Conservation (phyloP, 108 stramenopile genomes). For the Nitzschia sp. region DNA sequence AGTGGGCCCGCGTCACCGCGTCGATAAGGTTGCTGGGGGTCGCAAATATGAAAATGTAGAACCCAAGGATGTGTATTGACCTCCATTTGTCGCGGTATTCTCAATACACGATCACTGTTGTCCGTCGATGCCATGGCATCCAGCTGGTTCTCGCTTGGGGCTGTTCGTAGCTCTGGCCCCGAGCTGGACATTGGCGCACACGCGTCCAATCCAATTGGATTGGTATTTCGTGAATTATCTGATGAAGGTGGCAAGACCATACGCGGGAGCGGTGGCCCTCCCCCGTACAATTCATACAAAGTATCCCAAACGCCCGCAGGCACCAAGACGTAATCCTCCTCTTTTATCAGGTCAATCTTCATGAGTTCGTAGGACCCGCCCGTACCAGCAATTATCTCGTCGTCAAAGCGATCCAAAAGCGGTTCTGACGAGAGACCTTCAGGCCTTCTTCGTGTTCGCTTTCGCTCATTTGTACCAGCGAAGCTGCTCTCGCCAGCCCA, state of each 20-base stretch:
- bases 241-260: constrained; percentile 54
- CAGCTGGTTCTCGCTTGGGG: constrained; percentile 21
- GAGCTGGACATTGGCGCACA: not conserved
- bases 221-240: constrained; percentile 6
- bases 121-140: constrained; percentile 29
- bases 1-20: constrained; percentile 76
- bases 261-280: constrained; percentile 86
- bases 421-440: constrained; percentile 63
- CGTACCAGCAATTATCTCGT: constrained; percentile 58
- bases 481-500: constrained; percentile 37
- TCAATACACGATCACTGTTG: constrained; percentile 31
- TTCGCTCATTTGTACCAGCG: not conserved
- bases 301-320: constrained; percentile 87
- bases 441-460: constrained; percentile 41
- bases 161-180: not conserved
- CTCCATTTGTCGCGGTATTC: constrained; percentile 55
- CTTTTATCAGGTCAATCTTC: constrained; percentile 37
- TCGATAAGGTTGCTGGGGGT: constrained; percentile 82
- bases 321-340: constrained; percentile 68
- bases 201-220: constrained; percentile 21
- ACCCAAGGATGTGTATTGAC: constrained; percentile 85
- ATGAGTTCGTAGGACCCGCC: constrained; percentile 80
- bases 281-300: constrained; percentile 84
- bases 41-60: constrained; percentile 76
- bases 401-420: constrained; percentile 59